A percentile compares a stretch with the other conserved stretches of the same genome.
Conservation (phyloP, 805 yeast species). For the Wickerhamiella azyma region DNA sequence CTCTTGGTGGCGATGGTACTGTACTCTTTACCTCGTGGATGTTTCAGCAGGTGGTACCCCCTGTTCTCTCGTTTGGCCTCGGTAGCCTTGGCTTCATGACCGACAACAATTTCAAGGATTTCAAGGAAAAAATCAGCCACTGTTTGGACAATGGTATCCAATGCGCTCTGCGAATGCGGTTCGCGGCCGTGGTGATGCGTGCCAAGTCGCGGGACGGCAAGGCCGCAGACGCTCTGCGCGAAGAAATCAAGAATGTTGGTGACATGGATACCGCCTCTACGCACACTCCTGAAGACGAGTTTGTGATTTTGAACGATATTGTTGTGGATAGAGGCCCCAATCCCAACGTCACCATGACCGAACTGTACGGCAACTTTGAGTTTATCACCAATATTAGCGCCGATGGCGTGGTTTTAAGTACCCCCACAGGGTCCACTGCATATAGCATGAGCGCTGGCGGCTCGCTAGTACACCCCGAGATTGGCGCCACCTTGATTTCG, state of each 20-base stretch:
- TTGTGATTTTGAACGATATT: constrained; percentile 73
- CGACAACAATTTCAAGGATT: constrained; percentile 66
- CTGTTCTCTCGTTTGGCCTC: constrained; percentile 73
- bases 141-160: constrained; percentile 60
- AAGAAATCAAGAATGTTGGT: constrained; percentile 28
- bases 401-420: constrained; percentile 82
- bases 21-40: constrained; percentile 77
- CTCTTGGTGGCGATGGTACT: constrained; percentile 96
- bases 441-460: constrained; percentile 94
- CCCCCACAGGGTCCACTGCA: constrained; percentile 95
- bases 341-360: constrained; percentile 81
- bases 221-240: constrained; percentile 24
- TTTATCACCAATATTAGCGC: constrained; percentile 84
- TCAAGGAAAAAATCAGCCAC: constrained; percentile 40
- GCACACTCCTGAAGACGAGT: constrained; percentile 24
- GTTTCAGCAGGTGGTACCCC: constrained; percentile 80
- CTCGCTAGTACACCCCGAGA: constrained; percentile 85
- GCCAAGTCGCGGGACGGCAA: constrained; percentile 18
- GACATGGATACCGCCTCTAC: constrained; percentile 14
- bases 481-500: constrained; percentile 81
- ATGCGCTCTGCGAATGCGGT: constrained; percentile 72
- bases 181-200: constrained; percentile 56
- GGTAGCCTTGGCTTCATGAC: constrained; percentile 92
- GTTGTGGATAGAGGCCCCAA: constrained; percentile 91
- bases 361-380: constrained; percentile 76